These are phyloP conservation scores for Thelonectria olida DNA, from an alignment of 2,329 filamentous ascomycete genomes.

Conservation along the genomic window DNA sequence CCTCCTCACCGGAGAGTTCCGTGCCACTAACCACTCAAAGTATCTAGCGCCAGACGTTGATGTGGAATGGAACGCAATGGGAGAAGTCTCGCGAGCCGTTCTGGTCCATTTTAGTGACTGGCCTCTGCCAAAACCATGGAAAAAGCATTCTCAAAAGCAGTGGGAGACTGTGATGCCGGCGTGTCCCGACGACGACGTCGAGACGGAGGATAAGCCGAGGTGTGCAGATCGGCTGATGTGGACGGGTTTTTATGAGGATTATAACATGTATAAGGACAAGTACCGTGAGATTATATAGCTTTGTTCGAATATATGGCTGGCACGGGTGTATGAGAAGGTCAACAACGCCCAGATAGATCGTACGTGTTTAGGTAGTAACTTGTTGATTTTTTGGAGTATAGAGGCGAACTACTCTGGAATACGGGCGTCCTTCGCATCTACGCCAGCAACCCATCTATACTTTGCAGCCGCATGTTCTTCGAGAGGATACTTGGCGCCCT, in stretches of 20 bases:
- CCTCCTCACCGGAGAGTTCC: slow-evolving; percentile 2
- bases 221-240: slow-evolving; percentile 13
- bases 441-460: slow-evolving; percentile 52
- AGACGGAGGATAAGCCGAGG: not conserved
- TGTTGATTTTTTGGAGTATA: not conserved
- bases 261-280: not conserved
- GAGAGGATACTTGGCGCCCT: slow-evolving; percentile 59
- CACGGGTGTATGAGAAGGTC: too few relatives aligned
- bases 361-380: too few relatives aligned
- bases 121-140: not conserved
- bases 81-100: not conserved
- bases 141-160: not conserved
- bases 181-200: not conserved
- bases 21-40: slow-evolving; percentile 14
- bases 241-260: slow-evolving; percentile 5
- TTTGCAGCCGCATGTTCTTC: slow-evolving; percentile 61
- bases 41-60: slow-evolving; percentile 16
- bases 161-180: slow-evolving; percentile 8
- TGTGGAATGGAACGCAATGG: slow-evolving; percentile 18
- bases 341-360: too few relatives aligned
- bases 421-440: slow-evolving; percentile 31
- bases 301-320: too few relatives aligned
- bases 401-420: slow-evolving; percentile 23
- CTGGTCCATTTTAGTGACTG: slow-evolving; percentile 15
- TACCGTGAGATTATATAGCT: not conserved